Evolutionary conservation across 192 early-diverging fungal species (phyloP), one percentile per base, ranked within the genome.

Genomic region (Entomortierella lignicola): DNA sequence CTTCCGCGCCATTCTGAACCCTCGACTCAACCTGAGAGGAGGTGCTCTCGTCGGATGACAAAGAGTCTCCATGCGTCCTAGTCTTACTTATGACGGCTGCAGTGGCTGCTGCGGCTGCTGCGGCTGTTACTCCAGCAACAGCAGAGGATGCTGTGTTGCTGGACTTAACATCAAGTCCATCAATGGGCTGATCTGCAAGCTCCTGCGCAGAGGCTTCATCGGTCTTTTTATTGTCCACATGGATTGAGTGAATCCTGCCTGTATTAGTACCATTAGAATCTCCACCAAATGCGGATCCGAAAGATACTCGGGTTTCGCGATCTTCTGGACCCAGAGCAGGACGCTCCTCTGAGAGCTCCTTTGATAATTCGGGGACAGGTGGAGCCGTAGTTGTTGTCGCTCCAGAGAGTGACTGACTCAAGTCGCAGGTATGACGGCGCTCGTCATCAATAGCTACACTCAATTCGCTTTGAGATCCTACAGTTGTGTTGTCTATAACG

Each of bases 281-380:
- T 7, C 68, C 47, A 25, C 75, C 75, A 27, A 79, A 79, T 2
- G 75, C 75, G 8, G 75, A 79, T 23, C 75, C 75, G 41, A 79
- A 60, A 1, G 67, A 79, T 0, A 70, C 75, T 27, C 56, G 31
- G 39, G 50, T 48, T 25, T 74, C 72, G 8, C 60, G 50, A 25
- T 66, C 60, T 6, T 77, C 73, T 1, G 13, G 47, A 31, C 39
- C 48, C 6, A 65, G 8, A 1, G 53, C 23, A 0, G 59, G 29
- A 7, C 29, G 54, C 25, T 55, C 54, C 1, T 44, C 23, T 1
- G 43, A 44, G 25, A 51, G 30, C 10, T 69, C 74, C 23, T 62
- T 56, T 15, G 48, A 55, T 2, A 53, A 29, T 4, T 63, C 63
- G 25, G 55, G 67, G 0, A 66, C 75, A 47, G 55, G 50, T 6